A percentile compares a stretch with the other conserved stretches of the same genome.
These are phyloP conservation scores for Trichoderma virens DNA, from an alignment of 495 filamentous ascomycete genomes.

Conservation along the genomic window DNA sequence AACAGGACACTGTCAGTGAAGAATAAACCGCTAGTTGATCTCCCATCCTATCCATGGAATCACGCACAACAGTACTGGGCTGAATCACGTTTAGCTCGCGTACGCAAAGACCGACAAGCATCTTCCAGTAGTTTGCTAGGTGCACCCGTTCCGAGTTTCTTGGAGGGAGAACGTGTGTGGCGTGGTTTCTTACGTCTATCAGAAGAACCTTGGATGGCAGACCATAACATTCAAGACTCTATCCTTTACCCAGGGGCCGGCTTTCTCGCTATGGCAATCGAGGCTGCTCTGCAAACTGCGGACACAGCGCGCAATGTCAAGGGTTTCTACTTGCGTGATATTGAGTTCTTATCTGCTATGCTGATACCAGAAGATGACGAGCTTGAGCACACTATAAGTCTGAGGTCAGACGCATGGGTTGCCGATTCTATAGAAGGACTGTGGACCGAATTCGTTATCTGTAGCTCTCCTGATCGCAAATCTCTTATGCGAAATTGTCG, in stretches of 20 bases:
- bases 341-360: constrained; percentile 35
- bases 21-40: constrained; percentile 23
- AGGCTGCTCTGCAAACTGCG: constrained; percentile 25
- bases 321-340: constrained; percentile 35
- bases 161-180: constrained; percentile 33
- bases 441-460: no score
- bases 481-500: no score
- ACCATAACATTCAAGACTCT: constrained; percentile 40
- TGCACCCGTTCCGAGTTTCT: constrained; percentile 19
- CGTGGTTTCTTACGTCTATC: constrained; percentile 27
- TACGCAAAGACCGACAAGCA: constrained; percentile 27
- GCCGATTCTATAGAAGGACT: no score
- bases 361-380: constrained; percentile 37
- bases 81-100: constrained; percentile 33
- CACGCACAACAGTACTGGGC: constrained; percentile 37
- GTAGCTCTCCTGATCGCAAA: no score
- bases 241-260: constrained; percentile 55
- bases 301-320: background rate
- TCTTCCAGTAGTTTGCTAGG: constrained; percentile 45
- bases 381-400: no score
- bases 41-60: constrained; percentile 39
- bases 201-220: constrained; percentile 34
- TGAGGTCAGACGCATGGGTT: no score
- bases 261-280: constrained; percentile 46
- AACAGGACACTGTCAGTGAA: constrained; percentile 22